Evolutionary conservation across 768 basidiomycete genomes (phyloP).

Genomic region (Pisolithus orientalis): DNA sequence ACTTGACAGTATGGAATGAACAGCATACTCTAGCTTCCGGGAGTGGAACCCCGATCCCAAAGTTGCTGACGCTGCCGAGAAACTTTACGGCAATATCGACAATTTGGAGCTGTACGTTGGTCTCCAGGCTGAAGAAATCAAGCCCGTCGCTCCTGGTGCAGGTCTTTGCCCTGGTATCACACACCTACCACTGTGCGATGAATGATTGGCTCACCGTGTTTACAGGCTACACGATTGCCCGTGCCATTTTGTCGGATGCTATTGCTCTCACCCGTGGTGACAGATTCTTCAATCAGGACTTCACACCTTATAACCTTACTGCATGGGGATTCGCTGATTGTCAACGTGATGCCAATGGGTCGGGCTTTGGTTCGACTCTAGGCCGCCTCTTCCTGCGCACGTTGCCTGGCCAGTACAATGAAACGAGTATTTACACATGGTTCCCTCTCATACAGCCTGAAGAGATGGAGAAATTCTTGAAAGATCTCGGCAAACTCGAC

Average conservation of each 20-base stretch:
- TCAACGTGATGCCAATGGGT: slow-evolving; percentile 63
- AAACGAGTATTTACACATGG: slow-evolving; percentile 73
- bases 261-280: slow-evolving; percentile 85
- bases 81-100: slow-evolving; percentile 70
- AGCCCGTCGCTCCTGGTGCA: slow-evolving; percentile 69
- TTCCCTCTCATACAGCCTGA: slow-evolving; percentile 84
- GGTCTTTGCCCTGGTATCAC: slow-evolving; percentile 73
- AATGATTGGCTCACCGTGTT: neutral
- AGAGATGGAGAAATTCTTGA: slow-evolving; percentile 55
- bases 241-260: slow-evolving; percentile 82
- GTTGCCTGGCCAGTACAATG: slow-evolving; percentile 61
- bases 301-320: slow-evolving; percentile 74
- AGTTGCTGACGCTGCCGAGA: slow-evolving; percentile 67
- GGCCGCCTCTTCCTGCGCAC: slow-evolving; percentile 70
- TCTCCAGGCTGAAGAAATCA: slow-evolving; percentile 71
- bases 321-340: slow-evolving; percentile 83
- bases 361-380: slow-evolving; percentile 65
- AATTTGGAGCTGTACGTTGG: slow-evolving; percentile 78
- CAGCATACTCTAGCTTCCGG: slow-evolving; percentile 63
- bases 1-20: slow-evolving; percentile 1
- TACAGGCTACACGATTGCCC: slow-evolving; percentile 71
- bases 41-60: slow-evolving; percentile 78
- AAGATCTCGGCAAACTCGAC: slow-evolving; percentile 45
- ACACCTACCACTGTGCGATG: too few relatives aligned
- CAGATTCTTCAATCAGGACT: slow-evolving; percentile 75